Base-by-base conservation (phyloP, 352 stramenopile genomes). In the Phytophthora syringae region DNA sequence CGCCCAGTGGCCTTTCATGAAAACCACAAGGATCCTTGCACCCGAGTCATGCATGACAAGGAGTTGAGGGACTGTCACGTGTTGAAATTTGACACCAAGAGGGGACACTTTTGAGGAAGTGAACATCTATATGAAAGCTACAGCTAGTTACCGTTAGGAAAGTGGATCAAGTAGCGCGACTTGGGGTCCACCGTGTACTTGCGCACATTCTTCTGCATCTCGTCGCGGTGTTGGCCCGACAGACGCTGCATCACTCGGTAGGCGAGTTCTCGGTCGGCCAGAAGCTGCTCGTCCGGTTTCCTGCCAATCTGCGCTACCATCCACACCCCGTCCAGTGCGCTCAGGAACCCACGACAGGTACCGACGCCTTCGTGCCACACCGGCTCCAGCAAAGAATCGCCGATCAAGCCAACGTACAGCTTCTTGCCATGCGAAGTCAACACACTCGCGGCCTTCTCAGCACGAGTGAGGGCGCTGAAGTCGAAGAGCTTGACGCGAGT, bases 341-440 rank as follows among this genome's bases (percentile, higher is more conserved):
- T 78, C 52, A 93, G 70, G 64, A 94, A 94, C 36, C 86, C 86
- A 9, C 86, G 82, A 51, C 86, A 93, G 16, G 81, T 90, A 28
- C 86, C 86, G 3, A 94, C 73, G 0, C 86, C 86, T 55, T 94
- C 84, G 24, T 86, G 83, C 86, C 86, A 94, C 63, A 93, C 89
- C 24, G 86, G 86, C 55, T 94, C 86, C 43, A 94, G 82, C 18
- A 94, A 58, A 21, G 84, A 75, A 18, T 94, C 86, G 21, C 86
- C 86, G 10, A 94, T 80, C 16, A 91, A 63, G 1, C 84, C 82
- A 25, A 90, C 73, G 55, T 86, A 90, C n/a, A 92, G 58, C 48
- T 92, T 92, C 68, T 86, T 88, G 60, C 70, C 76, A 5, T 77
- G 66, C 34, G 79, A 83, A 4, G 67, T 55, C 11, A 92, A 51